Conservation (phyloP, 2,329 filamentous ascomycete species). For the Aspergillus pseudoterreus region DNA sequence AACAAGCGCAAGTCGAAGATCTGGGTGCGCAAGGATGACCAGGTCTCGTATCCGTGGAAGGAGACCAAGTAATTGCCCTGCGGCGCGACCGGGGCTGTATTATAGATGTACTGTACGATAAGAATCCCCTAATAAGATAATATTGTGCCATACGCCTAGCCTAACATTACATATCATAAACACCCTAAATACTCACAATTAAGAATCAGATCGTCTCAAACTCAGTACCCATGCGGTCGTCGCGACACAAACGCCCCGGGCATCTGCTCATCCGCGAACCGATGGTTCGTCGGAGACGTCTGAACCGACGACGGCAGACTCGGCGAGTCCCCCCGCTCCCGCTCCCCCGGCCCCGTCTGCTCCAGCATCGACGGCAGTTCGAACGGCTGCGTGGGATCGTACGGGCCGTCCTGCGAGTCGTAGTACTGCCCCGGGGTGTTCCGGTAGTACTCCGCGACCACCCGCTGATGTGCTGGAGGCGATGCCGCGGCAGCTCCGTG, state of each 20-base stretch:
- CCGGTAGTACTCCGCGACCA: conserved; percentile 7
- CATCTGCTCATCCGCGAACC: conserved; percentile 2
- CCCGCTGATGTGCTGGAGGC: neutral
- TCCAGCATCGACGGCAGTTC: conserved; percentile 12
- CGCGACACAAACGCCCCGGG: conserved; percentile 6
- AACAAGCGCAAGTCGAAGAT: conserved; percentile 90
- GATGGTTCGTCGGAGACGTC: neutral
- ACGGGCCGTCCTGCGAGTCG: conserved; percentile 5
- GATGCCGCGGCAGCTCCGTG: conserved; percentile 11
- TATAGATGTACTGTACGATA: no score
- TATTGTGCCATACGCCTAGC: no score
- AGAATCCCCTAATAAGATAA: no score
- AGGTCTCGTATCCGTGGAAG: conserved; percentile 63
- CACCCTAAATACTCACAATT: no score
- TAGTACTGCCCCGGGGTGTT: conserved; percentile 11
- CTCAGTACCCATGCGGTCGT: neutral
- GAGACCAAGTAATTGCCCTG: conserved; percentile 33
- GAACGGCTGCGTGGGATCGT: conserved; percentile 12
- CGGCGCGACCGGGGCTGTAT: no score
- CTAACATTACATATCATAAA: no score
- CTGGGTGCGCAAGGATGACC: conserved; percentile 79
- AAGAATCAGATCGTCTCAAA: neutral
- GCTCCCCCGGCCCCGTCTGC: neutral
- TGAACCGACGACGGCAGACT: neutral
- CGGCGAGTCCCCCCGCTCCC: conserved; percentile 2